These are phyloP conservation scores for Cercospora sp. DNA, from an alignment of 2,329 filamentous ascomycete genomes.

Conservation along the genomic window DNA sequence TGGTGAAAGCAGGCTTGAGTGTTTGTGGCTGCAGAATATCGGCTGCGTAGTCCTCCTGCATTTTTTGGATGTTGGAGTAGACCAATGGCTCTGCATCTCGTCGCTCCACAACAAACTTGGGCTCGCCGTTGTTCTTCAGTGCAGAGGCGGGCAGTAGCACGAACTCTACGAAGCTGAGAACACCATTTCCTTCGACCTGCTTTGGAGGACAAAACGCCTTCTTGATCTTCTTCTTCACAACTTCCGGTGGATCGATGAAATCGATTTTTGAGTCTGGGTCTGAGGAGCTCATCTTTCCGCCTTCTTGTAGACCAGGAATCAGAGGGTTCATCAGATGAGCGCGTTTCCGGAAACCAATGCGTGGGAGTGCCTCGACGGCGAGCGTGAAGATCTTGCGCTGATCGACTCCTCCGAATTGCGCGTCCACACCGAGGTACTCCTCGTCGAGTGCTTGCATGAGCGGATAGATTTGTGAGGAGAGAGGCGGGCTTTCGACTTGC, in stretches of 20 bases:
- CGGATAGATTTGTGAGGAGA: constrained; percentile 77
- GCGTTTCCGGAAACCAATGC: constrained; percentile 77
- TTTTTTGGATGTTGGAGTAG: constrained; percentile 72
- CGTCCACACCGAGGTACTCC: constrained; percentile 82
- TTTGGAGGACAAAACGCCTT: constrained; percentile 80
- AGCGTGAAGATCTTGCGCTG: constrained; percentile 88
- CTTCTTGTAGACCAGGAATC: constrained; percentile 74
- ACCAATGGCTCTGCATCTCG: constrained; percentile 71
- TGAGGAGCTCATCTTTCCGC: constrained; percentile 76
- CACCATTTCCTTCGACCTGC: constrained; percentile 78
- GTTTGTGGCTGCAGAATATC: constrained; percentile 73
- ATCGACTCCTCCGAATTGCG: constrained; percentile 81
- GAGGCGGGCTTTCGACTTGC: constrained; percentile 74
- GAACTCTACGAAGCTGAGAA: constrained; percentile 82
- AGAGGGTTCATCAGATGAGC: constrained; percentile 81
- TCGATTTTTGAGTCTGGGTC: constrained; percentile 86
- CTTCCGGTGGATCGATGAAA: constrained; percentile 75
- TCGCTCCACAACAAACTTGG: constrained; percentile 66
- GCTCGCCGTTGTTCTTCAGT: constrained; percentile 56
- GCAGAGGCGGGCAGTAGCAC: constrained; percentile 76
- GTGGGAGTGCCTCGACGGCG: constrained; percentile 81
- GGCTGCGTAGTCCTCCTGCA: constrained; percentile 76
- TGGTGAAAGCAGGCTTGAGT: constrained; percentile 79
- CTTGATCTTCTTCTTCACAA: constrained; percentile 77
- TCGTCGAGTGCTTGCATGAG: constrained; percentile 91